Evolutionary conservation across 106 monocot species (phyloP), one percentile per base, ranked within the genome.

Genomic region (Amphibolis antarctica): DNA sequence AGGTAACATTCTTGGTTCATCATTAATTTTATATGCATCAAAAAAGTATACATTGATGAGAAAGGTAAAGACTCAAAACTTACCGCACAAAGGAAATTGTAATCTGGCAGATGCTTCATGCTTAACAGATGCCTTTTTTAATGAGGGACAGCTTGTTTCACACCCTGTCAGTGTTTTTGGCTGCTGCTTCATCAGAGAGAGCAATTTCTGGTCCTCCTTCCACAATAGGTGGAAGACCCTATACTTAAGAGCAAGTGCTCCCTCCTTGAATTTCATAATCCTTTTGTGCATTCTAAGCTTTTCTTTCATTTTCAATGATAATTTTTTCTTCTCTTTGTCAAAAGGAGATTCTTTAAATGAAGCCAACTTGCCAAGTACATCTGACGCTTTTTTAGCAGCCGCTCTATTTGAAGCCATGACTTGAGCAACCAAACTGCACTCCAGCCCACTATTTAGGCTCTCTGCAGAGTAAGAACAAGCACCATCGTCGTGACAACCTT

Each of bases 161-260:
- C 57, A 44, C 10, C 79, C 81, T 53, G 86, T 89, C 51, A 69
- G 77, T 44, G 86, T 78, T 67, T 84, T 89, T 21, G 83, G 60
- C 9, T 81, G 60, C 59, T 69, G 67, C 69, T 82, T 89, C 66
- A 53, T 77, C 31, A 75, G 45, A 44, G 74, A 72, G 53, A 89
- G 75, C 48, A 84, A 62, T 1, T 68, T 77, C 42, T 84, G 27
- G 72, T 94, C 94, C 69, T 89, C 89, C 64, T 82, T 86, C 94
- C 94, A 94, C 44, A 89, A 66, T 42, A 75, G 70, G 28, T 74
- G 78, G 17, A 86, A 70, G 20, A 71, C 81, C 62, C 77, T 86
- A 65, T 80, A 89, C 67, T 84, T 86, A 14, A 86, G 65, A 0
- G 81, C 59, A 71, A 89, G 89, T 61, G 66, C 71, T 29, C 30